phyloP scores from a whole-genome alignment of 805 yeast species.

The Zygotorulaspora sp. region DNA sequence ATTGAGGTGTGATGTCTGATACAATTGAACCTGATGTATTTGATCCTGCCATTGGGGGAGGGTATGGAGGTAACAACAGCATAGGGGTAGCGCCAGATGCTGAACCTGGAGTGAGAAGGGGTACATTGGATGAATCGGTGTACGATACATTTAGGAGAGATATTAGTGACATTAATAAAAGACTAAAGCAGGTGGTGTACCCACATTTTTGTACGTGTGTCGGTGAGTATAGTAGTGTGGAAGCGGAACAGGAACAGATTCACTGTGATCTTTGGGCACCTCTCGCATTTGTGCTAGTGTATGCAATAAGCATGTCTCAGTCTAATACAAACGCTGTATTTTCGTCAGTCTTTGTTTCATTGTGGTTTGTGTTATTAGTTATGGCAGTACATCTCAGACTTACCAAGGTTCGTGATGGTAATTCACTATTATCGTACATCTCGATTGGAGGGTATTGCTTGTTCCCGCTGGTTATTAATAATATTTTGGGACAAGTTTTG shows the following conservation, averaged over 20 bases:
- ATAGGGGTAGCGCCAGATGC: slow-evolving; percentile 2
- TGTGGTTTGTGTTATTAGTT: slow-evolving; percentile 28
- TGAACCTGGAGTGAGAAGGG: slow-evolving; percentile 24
- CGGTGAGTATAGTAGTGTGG: slow-evolving; percentile 1
- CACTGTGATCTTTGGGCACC: slow-evolving; percentile 38
- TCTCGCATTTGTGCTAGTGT: slow-evolving; percentile 28
- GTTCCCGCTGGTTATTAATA: slow-evolving; percentile 32
- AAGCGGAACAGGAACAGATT: slow-evolving; percentile 9
- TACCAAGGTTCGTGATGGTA: slow-evolving; percentile 23
- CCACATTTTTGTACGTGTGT: slow-evolving; percentile 24
- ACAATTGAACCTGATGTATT: slow-evolving; percentile 30
- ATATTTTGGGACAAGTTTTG: slow-evolving; percentile 24
- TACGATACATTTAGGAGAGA: slow-evolving; percentile 32
- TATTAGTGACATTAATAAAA: slow-evolving; percentile 28
- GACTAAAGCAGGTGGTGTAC: slow-evolving; percentile 33
- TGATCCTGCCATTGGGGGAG: slow-evolving; percentile 13
- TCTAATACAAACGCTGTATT: slow-evolving; percentile 28
- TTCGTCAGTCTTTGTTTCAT: slow-evolving; percentile 31
- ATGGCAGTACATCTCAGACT: slow-evolving; percentile 33
- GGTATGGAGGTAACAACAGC: slow-evolving; percentile 1
- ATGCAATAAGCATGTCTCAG: slow-evolving; percentile 30
- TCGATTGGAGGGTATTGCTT: slow-evolving; percentile 35
- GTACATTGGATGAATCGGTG: slow-evolving; percentile 34
- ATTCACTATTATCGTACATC: slow-evolving; percentile 30
- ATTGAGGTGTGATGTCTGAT: slow-evolving; percentile 8